phyloP scores from a whole-genome alignment of 2,329 filamentous ascomycete genomes.

The Ceratocystis destructans region DNA sequence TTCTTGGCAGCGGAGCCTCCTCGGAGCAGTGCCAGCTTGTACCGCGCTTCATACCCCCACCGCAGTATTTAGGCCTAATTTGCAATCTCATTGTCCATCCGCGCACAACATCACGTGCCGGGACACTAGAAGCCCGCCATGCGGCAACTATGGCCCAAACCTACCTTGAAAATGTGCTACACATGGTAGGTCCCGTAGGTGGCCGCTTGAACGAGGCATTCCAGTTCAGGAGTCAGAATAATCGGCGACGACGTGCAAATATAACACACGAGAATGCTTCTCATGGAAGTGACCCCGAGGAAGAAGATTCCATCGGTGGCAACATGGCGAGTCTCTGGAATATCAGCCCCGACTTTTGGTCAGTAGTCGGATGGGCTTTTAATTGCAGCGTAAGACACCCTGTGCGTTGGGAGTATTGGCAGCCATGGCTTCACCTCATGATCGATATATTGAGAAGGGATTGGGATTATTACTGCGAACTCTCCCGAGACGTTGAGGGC shows the following conservation, averaged over 20 bases:
- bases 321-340: constrained; percentile 58
- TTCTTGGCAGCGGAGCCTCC: constrained; percentile 42
- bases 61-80: constrained; percentile 62
- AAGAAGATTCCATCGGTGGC: constrained; percentile 41
- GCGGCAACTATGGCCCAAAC: constrained; percentile 53
- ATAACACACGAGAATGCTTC: constrained; percentile 23
- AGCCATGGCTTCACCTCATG: constrained; percentile 65
- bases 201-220: constrained; percentile 61
- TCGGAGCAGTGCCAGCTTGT: constrained; percentile 20
- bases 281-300: constrained; percentile 32
- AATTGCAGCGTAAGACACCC: constrained; percentile 67
- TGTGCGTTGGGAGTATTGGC: constrained; percentile 70
- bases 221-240: constrained; percentile 37
- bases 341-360: constrained; percentile 79
- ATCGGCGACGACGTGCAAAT: constrained; percentile 25
- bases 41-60: constrained; percentile 45
- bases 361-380: constrained; percentile 78
- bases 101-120: constrained; percentile 57
- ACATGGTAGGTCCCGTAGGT: constrained; percentile 53
- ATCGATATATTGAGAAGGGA: constrained; percentile 64
- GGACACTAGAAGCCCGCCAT: constrained; percentile 44
- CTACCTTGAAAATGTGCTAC: constrained; percentile 55
- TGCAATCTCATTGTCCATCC: constrained; percentile 75
- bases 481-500: constrained; percentile 12
- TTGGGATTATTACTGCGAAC: constrained; percentile 32